Evolutionary conservation across 1,284 basidiomycete genomes (phyloP).

Genomic region (Puccinia horiana): DNA sequence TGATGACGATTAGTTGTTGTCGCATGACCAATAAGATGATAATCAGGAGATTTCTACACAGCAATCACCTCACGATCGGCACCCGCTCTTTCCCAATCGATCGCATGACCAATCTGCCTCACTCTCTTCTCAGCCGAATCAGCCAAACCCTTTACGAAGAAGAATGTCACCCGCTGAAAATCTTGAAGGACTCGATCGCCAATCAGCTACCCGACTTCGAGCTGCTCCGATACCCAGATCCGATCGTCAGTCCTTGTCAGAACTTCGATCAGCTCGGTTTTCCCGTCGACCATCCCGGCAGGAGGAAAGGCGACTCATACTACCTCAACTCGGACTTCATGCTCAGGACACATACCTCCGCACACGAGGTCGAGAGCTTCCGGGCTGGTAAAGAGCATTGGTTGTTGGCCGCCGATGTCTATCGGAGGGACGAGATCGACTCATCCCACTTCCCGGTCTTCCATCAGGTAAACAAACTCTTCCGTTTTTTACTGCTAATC

Average conservation of each 20-base stretch:
- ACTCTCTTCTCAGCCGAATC: constrained; percentile 76
- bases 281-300: constrained; percentile 87
- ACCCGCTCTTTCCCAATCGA: constrained; percentile 68
- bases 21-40: too few relatives aligned
- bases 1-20: neutral
- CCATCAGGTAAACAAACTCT: constrained; percentile 66
- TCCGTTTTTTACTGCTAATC: neutral
- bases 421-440: constrained; percentile 97
- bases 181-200: constrained; percentile 81
- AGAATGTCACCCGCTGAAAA: constrained; percentile 79
- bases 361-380: constrained; percentile 95
- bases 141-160: constrained; percentile 73
- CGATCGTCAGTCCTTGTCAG: constrained; percentile 82
- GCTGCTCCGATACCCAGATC: constrained; percentile 68
- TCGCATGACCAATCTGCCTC: constrained; percentile 78
- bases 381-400: constrained; percentile 73
- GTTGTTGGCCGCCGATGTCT: constrained; percentile 97
- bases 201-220: constrained; percentile 67
- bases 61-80: constrained; percentile 4
- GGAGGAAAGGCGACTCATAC: constrained; percentile 87
- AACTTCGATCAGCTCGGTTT: constrained; percentile 99
- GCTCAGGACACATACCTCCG: constrained; percentile 94
- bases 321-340: constrained; percentile 87
- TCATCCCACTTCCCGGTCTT: constrained; percentile 95
- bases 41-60: neutral